Evolutionary conservation across 2,329 filamentous ascomycete genomes (phyloP), one percentile per base, ranked within the genome.

Genomic region (Hypoxylon sp.): DNA sequence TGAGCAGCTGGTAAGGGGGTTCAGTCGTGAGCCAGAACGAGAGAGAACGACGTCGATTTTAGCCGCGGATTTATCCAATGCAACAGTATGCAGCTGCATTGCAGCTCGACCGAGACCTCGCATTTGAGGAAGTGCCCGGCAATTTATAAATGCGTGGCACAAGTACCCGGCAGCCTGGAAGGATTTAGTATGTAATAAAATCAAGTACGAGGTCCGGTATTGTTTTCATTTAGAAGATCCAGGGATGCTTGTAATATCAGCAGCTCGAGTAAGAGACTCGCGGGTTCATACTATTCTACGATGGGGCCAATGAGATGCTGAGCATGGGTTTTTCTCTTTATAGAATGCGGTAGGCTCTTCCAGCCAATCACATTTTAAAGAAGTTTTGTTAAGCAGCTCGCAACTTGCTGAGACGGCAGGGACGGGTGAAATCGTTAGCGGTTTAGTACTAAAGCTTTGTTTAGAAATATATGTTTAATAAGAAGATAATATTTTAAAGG

Each of bases 31-130:
- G 56, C 63, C 56, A 71, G 70, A 70, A 60, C 65, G 43, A 59
- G 30, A 50, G 19, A 60, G 60, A 61, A 61, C 32, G 30, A 56
- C 13, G 43, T 67, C 14, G 69, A 67, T 57, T 73, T 73, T 71
- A 73, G 21, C 68, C 71, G 69, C 50, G 46, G 41, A 68, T 70
- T 73, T 70, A 73, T 70, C 71, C 71, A 68, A 51, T 68, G 60
- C 52, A 66, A 73, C 68, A 56, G 53, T 64, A 65, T 70, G 64
- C 65, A 71, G 68, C 59, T 72, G 68, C 60, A 66, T 63, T 68
- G 63, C 63, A 68, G 63, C 63, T 66, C 50, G 43, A 59, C 61
- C 57, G 59, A 49, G 53, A 56, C 49, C 60, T 63, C 56, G 46
- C 45, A 52, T 62, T 60, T 59, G 48, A 59, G 63, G 50, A 70